Evolutionary conservation across 495 filamentous ascomycete genomes (phyloP), one percentile per base, ranked within the genome.

Genomic region (Terfezia boudieri): DNA sequence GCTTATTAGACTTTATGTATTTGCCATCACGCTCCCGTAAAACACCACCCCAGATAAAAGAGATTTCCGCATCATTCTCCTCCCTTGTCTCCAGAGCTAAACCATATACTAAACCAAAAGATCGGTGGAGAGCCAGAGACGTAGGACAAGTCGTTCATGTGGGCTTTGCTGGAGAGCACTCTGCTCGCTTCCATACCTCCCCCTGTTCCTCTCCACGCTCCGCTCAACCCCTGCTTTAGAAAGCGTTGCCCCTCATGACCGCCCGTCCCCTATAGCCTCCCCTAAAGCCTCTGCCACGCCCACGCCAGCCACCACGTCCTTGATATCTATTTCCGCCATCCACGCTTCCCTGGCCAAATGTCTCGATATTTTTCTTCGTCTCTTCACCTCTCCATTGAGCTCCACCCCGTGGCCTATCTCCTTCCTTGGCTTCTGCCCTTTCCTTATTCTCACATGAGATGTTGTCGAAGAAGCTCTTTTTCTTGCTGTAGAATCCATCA

Each of bases 301-400:
- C 80, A 46, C 83, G 75, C 56, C 69, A 72, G 46, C 70, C 67
- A 16, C 71, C 69, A 38, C 77, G 68, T 8, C 71, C 69, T 9
- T 71, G 64, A 37, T 70, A 67, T 7, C 68, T 55, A 63, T 77
- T 84, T 54, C 78, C 82, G 7, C 82, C 78, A 62, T 99, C 90
- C 16, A 99, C 89, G 60, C 86, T 94, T 48, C 89, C 87, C 67
- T 94, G 86, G n/a, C 90, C 90, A 60, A 99, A 99, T 0, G 90
- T 99, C 69, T 99, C 90, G 56, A 99, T 78, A 65, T 99, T 99
- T 67, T 85, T 84, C 68, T 82, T 86, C 59, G 86, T 81, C 66
- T 99, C 90, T 66, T 95, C 87, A 16, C 79, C 81, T 50, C 90
- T 78, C 79, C 89, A 93, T 64, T 93, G 86, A 17, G 84, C 80